Evolutionary conservation across 1,284 basidiomycete species (phyloP), one percentile per base, ranked within the genome.

Genomic region (Anthracocystis setariae): DNA sequence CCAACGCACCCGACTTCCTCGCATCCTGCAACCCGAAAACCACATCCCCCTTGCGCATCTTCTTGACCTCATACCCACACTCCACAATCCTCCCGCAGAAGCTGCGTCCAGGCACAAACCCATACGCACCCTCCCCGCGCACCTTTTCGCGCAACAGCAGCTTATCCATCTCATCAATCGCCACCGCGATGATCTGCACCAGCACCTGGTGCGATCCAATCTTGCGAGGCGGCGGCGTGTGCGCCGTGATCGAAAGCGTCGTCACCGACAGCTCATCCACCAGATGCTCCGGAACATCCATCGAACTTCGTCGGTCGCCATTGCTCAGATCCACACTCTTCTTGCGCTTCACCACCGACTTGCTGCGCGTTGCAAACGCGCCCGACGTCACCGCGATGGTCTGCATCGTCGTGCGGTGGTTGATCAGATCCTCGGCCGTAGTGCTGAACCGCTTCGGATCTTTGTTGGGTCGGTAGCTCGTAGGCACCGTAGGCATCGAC

Each of bases 81-180:
- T 84, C 84, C 18, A 84, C 65, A 3, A 85, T 79, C 32, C 84
- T 82, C 5, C 84, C 84, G 33, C 79, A 83, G 56, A 85, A 83
- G 46, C 80, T 82, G 12, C 84, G 71, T 0, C 84, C 84, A 8
- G 84, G 84, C 3, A 85, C 80, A 43, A 81, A 84, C 0, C 83
- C 83, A 25, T 76, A 79, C 0, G 82, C 81, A 21, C 73, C 69
- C 38, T 82, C 82, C 7, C 68, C 64, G 8, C 76, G 69, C 23
- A 79, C 78, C 40, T 76, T 69, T 27, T 85, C 84, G 42, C 76
- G 79, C 21, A 82, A 67, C 35, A 82, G 43, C 44, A 80, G 54
- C 42, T 80, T 74, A 71, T 82, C 81, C 50, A 78, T 73, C 55
- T 79, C 78, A 61, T 85, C 84, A 48, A 85, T 74, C 8, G 81